Percentiles rank a stretch among this genome's conserved stretches.
phyloP scores from a whole-genome alignment of 345 rosid genomes.

The Punica granatum region DNA sequence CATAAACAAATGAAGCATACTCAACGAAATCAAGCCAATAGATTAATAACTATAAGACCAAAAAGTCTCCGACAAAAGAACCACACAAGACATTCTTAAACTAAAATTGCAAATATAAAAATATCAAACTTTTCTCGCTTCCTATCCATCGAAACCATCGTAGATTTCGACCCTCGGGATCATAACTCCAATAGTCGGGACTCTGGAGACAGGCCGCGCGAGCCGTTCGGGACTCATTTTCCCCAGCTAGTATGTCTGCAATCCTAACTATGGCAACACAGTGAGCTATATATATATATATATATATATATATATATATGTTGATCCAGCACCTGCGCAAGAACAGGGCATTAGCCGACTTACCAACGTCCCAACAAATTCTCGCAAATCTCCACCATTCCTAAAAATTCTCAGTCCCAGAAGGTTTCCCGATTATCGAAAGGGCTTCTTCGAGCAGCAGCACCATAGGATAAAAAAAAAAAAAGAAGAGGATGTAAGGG shows the following conservation, averaged over 20 bases:
- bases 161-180: neutral
- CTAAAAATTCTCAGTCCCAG: no score
- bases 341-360: neutral
- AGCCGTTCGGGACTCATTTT: no score
- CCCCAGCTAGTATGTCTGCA: no score
- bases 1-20: no score
- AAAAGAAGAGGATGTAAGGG: neutral
- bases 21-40: no score
- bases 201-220: neutral
- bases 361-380: neutral
- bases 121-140: neutral
- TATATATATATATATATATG: no score
- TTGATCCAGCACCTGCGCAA: neutral
- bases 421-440: neutral
- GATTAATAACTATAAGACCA: neutral
- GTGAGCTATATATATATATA: no score
- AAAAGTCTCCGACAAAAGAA: neutral
- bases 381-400: neutral
- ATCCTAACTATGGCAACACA: neutral
- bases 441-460: neutral
- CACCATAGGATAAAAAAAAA: neutral
- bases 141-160: neutral
- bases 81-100: neutral
- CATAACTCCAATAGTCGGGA: neutral
- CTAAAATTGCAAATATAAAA: neutral